These are phyloP conservation scores for Leccinum olivaceopallidum DNA, from an alignment of 768 basidiomycete species.

Conservation along the genomic window DNA sequence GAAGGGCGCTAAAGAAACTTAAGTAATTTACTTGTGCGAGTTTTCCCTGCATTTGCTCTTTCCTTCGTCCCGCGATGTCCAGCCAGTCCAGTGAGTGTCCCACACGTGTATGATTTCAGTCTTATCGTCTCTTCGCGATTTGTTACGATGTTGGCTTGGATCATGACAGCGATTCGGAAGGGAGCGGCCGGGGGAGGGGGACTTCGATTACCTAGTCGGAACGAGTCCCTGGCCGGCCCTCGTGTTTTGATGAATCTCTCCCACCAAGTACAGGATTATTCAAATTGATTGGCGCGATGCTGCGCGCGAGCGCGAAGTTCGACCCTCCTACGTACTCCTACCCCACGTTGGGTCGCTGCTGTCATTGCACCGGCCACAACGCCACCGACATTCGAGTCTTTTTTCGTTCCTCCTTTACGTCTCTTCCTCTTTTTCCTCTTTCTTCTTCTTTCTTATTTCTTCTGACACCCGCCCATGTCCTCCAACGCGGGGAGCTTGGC, in stretches of 20 bases:
- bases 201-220: neutral
- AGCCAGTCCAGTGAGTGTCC: neutral
- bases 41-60: neutral
- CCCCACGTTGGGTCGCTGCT: neutral
- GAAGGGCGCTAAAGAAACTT: neutral
- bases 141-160: neutral
- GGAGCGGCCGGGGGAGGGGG: neutral
- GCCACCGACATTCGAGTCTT: neutral
- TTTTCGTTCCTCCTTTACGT: conserved; percentile 1
- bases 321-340: neutral
- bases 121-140: neutral
- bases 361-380: neutral
- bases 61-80: neutral
- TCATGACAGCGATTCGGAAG: neutral
- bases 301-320: neutral
- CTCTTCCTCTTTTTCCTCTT: neutral
- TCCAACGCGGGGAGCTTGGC: neutral
- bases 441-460: neutral
- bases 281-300: conserved; percentile 6
- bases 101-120: neutral
- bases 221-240: neutral
- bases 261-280: conserved; percentile 7
- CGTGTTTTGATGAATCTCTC: conserved; percentile 6
- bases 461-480: conserved; percentile 19
- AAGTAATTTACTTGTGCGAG: neutral